phyloP scores from a whole-genome alignment of 192 early-diverging fungal genomes.

The Chytriomyces sp. region DNA sequence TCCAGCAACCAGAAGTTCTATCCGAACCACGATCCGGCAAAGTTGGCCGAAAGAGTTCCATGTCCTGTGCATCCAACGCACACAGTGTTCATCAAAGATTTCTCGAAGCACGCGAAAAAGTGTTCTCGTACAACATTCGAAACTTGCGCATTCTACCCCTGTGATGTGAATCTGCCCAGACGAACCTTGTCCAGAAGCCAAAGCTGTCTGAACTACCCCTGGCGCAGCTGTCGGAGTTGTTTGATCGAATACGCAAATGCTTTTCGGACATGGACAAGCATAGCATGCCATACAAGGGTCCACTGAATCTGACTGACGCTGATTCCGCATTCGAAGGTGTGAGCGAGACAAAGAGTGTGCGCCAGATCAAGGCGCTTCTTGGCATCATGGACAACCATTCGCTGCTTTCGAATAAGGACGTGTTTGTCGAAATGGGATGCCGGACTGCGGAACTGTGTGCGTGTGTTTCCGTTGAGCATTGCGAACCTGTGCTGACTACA shows the following conservation, averaged over 20 bases:
- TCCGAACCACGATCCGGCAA: slow-evolving; percentile 4
- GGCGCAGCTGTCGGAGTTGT: background rate
- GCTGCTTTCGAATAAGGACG: background rate
- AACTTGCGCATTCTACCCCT: background rate
- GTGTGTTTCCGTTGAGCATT: too few relatives aligned
- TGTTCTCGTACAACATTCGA: background rate
- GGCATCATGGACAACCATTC: background rate
- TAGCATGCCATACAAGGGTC: background rate
- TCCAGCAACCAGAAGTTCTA: background rate
- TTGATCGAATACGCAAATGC: too few relatives aligned
- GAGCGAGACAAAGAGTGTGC: background rate
- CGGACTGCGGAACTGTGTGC: slow-evolving; percentile 21
- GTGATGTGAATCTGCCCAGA: background rate
- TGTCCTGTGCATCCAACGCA: slow-evolving; percentile 7
- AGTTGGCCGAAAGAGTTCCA: background rate
- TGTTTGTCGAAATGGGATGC: slow-evolving; percentile 26
- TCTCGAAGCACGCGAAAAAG: slow-evolving; percentile 2
- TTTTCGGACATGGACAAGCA: background rate
- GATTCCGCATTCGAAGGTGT: background rate
- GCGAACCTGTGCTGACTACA: too few relatives aligned
- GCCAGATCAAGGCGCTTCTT: slow-evolving; percentile 19
- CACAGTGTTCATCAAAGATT: background rate
- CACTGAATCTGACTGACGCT: background rate
- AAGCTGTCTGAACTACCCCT: too few relatives aligned
- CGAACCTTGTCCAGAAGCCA: background rate